Percentiles rank a stretch among this genome's conserved stretches.
These are phyloP conservation scores for Cicer judaicum DNA, from an alignment of 306 rosid species.

Conservation along the genomic window DNA sequence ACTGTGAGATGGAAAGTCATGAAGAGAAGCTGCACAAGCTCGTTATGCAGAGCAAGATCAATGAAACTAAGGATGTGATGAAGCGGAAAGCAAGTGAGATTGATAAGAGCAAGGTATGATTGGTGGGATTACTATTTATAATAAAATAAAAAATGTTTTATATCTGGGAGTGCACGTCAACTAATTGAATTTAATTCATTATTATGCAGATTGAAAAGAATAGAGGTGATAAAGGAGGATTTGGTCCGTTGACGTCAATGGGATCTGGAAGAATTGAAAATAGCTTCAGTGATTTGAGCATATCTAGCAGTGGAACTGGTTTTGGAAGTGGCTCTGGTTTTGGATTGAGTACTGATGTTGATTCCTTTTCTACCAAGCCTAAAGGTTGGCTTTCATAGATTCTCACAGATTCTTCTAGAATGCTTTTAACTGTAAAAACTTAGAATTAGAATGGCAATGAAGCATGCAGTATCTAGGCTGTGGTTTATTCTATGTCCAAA, in stretches of 20 bases:
- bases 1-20: slow-evolving; percentile 96
- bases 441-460: slow-evolving; percentile 37
- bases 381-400: slow-evolving; percentile 66
- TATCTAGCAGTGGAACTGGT: slow-evolving; percentile 83
- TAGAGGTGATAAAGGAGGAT: slow-evolving; percentile 92
- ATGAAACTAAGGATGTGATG: slow-evolving; percentile 96
- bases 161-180: slow-evolving; percentile 3
- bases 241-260: slow-evolving; percentile 76
- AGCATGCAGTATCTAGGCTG: slow-evolving; percentile 14
- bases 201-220: slow-evolving; percentile 82
- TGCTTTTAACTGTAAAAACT: not conserved
- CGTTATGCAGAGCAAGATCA: slow-evolving; percentile 90
- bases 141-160: not conserved
- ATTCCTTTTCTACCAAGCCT: slow-evolving; percentile 76
- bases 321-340: slow-evolving; percentile 90
- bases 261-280: slow-evolving; percentile 92
- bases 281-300: slow-evolving; percentile 75
- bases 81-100: slow-evolving; percentile 97
- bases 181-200: slow-evolving; percentile 25
- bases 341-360: slow-evolving; percentile 73
- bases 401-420: slow-evolving; percentile 30
- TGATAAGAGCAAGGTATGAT: slow-evolving; percentile 96
- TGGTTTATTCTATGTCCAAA: slow-evolving; percentile 34
- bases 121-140: slow-evolving; percentile 18
- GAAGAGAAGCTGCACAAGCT: slow-evolving; percentile 98